Evolutionary conservation across 306 rosid species (phyloP).

Genomic region (Castanea sativa): DNA sequence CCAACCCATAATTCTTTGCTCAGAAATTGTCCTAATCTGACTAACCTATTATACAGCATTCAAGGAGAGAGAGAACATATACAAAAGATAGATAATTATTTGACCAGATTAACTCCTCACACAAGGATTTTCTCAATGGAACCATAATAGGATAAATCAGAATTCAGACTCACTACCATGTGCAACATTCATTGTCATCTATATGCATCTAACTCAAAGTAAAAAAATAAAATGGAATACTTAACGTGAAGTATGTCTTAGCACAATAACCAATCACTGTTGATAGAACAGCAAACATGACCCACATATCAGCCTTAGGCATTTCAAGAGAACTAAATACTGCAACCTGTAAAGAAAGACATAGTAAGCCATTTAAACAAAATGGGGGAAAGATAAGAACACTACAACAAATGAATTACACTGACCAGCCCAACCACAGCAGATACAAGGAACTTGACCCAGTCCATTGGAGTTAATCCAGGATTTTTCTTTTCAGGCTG

Average conservation of each 20-base stretch:
- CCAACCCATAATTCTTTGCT: slow-evolving; percentile 1
- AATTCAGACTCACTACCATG: slow-evolving; percentile 9
- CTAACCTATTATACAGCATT: neutral
- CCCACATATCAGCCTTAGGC: slow-evolving; percentile 85
- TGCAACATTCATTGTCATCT: neutral
- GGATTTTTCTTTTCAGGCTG: slow-evolving; percentile 99
- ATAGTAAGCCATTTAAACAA: slow-evolving; percentile 23
- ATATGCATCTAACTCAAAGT: neutral
- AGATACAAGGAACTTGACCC: slow-evolving; percentile 88
- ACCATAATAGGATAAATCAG: neutral
- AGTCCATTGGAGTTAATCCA: slow-evolving; percentile 98
- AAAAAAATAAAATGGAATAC: slow-evolving; percentile 15
- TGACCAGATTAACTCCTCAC: neutral
- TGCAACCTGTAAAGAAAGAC: slow-evolving; percentile 63
- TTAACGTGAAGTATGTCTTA: slow-evolving; percentile 91
- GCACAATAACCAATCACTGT: slow-evolving; percentile 86
- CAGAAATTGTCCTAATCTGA: neutral
- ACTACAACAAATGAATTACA: slow-evolving; percentile 8
- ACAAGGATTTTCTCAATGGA: neutral
- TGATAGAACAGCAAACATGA: slow-evolving; percentile 75
- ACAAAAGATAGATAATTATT: neutral
- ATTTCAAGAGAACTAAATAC: slow-evolving; percentile 75
- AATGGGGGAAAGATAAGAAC: slow-evolving; percentile 14
- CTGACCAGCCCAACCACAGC: slow-evolving; percentile 94
- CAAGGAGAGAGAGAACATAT: neutral